phyloP scores from a whole-genome alignment of 2,329 filamentous ascomycete species.

The Pseudocercospora eumusae region DNA sequence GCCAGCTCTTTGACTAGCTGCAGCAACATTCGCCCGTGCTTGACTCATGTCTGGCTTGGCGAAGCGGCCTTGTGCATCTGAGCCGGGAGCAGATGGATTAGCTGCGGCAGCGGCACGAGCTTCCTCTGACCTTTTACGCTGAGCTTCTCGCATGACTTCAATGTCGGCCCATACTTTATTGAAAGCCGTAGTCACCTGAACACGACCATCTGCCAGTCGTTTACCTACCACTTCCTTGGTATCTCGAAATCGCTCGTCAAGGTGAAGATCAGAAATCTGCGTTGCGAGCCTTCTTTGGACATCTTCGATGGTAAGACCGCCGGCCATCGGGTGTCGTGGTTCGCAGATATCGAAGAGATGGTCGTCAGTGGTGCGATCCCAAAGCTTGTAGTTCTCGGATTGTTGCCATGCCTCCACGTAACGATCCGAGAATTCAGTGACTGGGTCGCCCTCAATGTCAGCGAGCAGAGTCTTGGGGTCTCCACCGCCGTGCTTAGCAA shows the following conservation, averaged over 20 bases:
- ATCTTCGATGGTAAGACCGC: slow-evolving; percentile 89
- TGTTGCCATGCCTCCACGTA: slow-evolving; percentile 85
- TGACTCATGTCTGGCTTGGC: slow-evolving; percentile 53
- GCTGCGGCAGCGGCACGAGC: slow-evolving; percentile 45
- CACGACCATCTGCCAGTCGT: slow-evolving; percentile 81
- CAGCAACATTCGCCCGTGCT: slow-evolving; percentile 53
- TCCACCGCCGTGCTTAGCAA: slow-evolving; percentile 45
- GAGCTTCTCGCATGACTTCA: slow-evolving; percentile 74
- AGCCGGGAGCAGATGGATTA: slow-evolving; percentile 4
- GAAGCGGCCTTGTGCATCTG: slow-evolving; percentile 23
- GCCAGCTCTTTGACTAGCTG: slow-evolving; percentile 58
- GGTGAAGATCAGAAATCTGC: slow-evolving; percentile 89
- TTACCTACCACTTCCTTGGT: slow-evolving; percentile 84
- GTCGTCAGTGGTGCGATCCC: slow-evolving; percentile 70
- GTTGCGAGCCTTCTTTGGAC: slow-evolving; percentile 86
- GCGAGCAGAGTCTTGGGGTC: slow-evolving; percentile 63
- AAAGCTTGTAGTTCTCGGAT: slow-evolving; percentile 90
- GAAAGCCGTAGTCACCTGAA: slow-evolving; percentile 84
- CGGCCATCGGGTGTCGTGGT: slow-evolving; percentile 88
- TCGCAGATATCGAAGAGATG: slow-evolving; percentile 94
- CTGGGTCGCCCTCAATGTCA: slow-evolving; percentile 76
- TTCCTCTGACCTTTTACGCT: slow-evolving; percentile 64
- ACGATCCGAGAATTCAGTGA: slow-evolving; percentile 76
- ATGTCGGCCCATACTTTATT: slow-evolving; percentile 89
- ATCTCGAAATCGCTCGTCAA: slow-evolving; percentile 85